A percentile compares a stretch with the other conserved stretches of the same genome.
Conservation (phyloP, 345 rosid species). For the Firmiana major region DNA sequence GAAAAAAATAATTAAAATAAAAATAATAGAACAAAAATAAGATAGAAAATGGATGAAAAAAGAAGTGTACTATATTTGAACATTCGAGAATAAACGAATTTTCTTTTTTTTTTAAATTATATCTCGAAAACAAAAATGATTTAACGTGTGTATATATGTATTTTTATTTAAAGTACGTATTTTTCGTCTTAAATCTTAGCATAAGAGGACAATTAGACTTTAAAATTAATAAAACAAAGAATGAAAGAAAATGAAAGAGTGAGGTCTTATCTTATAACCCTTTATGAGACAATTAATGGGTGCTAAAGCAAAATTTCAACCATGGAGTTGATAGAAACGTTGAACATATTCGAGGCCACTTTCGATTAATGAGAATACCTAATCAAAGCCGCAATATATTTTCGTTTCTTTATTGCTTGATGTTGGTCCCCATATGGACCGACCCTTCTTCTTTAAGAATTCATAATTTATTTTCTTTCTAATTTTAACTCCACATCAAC, state of each 20-base stretch:
- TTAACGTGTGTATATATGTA: too few species aligned
- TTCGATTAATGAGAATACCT: background rate
- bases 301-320: conserved; percentile 19
- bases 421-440: conserved; percentile 26
- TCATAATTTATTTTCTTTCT: too few species aligned
- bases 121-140: too few species aligned
- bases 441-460: background rate
- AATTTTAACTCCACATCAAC: background rate
- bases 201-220: background rate
- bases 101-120: too few species aligned
- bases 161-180: background rate
- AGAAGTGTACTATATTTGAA: too few species aligned
- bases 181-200: background rate
- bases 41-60: too few species aligned
- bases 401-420: background rate
- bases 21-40: too few species aligned
- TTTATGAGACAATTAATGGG: conserved; percentile 34
- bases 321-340: conserved; percentile 20
- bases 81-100: too few species aligned
- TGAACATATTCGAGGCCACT: conserved; percentile 28
- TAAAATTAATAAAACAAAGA: background rate
- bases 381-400: background rate
- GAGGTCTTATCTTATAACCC: conserved; percentile 32
- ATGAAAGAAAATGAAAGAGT: conserved; percentile 11
- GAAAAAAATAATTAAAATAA: too few species aligned